Percentiles rank a stretch among this genome's conserved stretches.
phyloP scores from a whole-genome alignment of 1,284 basidiomycete species.

The Leccinum solheimii region DNA sequence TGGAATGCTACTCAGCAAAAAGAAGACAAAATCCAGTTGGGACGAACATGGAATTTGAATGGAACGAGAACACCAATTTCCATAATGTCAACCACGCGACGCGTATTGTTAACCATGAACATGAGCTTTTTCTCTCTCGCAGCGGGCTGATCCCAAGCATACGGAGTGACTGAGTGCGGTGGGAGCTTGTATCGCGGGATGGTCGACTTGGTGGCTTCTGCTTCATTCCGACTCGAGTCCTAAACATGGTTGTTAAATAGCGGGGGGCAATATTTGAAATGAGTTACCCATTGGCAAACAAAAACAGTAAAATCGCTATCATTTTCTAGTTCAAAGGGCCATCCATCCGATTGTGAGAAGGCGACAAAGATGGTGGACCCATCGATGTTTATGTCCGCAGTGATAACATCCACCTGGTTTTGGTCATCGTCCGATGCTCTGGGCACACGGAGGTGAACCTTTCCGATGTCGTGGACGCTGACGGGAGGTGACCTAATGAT shows the following conservation, averaged over 20 bases:
- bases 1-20: slow-evolving; percentile 28
- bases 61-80: slow-evolving; percentile 95
- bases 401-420: slow-evolving; percentile 61
- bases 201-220: slow-evolving; percentile 36
- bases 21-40: slow-evolving; percentile 11
- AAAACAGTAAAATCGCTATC: slow-evolving; percentile 74
- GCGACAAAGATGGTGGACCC: slow-evolving; percentile 90
- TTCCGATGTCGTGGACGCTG: slow-evolving; percentile 90
- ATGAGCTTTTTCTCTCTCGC: slow-evolving; percentile 81
- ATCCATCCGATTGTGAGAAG: slow-evolving; percentile 71
- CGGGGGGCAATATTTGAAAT: background rate
- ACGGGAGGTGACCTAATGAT: slow-evolving; percentile 85
- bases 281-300: slow-evolving; percentile 74
- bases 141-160: slow-evolving; percentile 96
- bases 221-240: slow-evolving; percentile 52
- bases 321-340: slow-evolving; percentile 94
- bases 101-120: slow-evolving; percentile 63
- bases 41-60: slow-evolving; percentile 77
- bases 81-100: slow-evolving; percentile 88
- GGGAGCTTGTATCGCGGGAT: slow-evolving; percentile 53
- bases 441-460: slow-evolving; percentile 74
- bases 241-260: slow-evolving; percentile 30
- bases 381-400: slow-evolving; percentile 83
- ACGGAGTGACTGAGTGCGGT: slow-evolving; percentile 62
- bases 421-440: slow-evolving; percentile 36